Conservation (phyloP, 1,284 basidiomycete species). For the Takashimella koratensis region DNA sequence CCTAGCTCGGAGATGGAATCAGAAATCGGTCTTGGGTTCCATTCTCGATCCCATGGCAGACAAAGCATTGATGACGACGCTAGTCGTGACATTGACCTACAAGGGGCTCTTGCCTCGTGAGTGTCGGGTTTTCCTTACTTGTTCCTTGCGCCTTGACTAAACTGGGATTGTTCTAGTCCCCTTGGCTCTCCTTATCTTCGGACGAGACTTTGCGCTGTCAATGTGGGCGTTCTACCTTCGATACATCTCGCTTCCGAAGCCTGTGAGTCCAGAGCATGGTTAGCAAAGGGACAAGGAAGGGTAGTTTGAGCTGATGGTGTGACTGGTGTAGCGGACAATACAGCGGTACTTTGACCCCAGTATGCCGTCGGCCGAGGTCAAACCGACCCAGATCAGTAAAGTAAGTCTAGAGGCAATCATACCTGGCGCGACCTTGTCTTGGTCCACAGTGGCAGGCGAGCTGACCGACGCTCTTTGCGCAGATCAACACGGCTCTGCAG, state of each 20-base stretch:
- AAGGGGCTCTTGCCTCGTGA: conserved; percentile 79
- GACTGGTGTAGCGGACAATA: conserved; percentile 70
- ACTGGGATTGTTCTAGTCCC: conserved; percentile 63
- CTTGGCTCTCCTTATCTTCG: conserved; percentile 79
- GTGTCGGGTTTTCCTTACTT: conserved; percentile 11
- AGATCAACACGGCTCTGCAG: conserved; percentile 93
- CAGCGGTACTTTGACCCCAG: conserved; percentile 90
- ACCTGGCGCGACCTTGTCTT: too few relatives aligned
- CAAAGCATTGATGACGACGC: conserved; percentile 91
- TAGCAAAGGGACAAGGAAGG: too few relatives aligned
- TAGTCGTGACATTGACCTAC: conserved; percentile 80
- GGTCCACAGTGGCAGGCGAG: too few relatives aligned
- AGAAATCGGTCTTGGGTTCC: conserved; percentile 83
- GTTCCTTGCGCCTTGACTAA: not conserved
- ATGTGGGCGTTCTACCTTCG: conserved; percentile 92
- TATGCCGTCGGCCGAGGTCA: conserved; percentile 88
- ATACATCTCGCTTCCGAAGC: conserved; percentile 79
- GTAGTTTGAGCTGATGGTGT: too few relatives aligned
- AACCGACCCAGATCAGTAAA: conserved; percentile 86
- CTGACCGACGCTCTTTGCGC: too few relatives aligned
- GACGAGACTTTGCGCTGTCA: conserved; percentile 81
- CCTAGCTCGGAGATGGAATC: conserved; percentile 78
- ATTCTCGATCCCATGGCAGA: conserved; percentile 97
- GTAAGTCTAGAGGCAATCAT: conserved; percentile 51
- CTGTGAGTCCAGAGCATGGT: conserved; percentile 64